Evolutionary conservation across 306 rosid genomes (phyloP).

Genomic region (barrel medic (Medicago truncatula)): DNA sequence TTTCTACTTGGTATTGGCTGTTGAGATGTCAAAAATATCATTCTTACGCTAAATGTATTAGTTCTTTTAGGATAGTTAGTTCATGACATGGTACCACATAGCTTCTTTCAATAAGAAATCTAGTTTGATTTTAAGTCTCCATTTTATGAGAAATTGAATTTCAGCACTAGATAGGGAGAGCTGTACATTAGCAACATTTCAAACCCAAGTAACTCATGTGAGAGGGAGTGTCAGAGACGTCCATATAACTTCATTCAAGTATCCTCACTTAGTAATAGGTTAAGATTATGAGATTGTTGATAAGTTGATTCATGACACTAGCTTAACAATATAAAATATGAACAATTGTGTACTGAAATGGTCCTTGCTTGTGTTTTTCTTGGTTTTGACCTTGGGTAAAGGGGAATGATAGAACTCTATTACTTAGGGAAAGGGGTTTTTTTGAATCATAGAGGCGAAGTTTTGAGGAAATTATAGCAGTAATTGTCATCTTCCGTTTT

Average conservation of each 20-base stretch:
- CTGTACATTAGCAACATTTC: background rate
- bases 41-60: no score
- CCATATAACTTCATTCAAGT: background rate
- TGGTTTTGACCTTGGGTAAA: slow-evolving; percentile 3
- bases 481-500: background rate
- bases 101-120: background rate
- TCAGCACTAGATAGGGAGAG: background rate
- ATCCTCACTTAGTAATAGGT: background rate
- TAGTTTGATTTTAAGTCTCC: background rate
- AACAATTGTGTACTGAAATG: slow-evolving; percentile 4
- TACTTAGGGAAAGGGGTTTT: background rate
- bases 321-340: slow-evolving; percentile 11
- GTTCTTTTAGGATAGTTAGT: background rate
- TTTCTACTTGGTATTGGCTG: no score
- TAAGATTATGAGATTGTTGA: background rate
- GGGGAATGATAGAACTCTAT: background rate
- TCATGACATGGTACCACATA: background rate
- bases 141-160: background rate
- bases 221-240: background rate
- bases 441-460: background rate
- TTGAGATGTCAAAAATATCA: no score
- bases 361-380: background rate
- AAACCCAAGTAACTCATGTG: background rate
- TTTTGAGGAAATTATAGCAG: background rate
- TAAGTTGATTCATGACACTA: background rate